These are phyloP conservation scores for Paecilomyces formosus DNA, from an alignment of 2,329 filamentous ascomycete genomes.

Conservation along the genomic window DNA sequence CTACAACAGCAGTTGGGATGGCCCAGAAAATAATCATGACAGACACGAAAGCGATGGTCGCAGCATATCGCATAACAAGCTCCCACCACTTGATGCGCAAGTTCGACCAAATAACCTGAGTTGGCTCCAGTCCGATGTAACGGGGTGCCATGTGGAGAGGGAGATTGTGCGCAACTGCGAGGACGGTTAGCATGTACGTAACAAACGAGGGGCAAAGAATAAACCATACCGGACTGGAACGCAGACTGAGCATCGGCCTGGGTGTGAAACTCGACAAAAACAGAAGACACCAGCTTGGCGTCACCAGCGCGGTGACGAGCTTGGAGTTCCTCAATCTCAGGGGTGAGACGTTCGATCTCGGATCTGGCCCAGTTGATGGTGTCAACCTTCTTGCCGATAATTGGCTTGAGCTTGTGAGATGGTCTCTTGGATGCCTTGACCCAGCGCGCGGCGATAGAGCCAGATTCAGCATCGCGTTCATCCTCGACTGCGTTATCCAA, in stretches of 20 bases:
- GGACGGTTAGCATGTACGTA: slow-evolving; percentile 1
- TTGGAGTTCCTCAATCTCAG: slow-evolving; percentile 63
- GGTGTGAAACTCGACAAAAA: slow-evolving; percentile 83
- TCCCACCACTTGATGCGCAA: slow-evolving; percentile 83
- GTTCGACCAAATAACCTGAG: slow-evolving; percentile 78
- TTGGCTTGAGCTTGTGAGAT: slow-evolving; percentile 62
- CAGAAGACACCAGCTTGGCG: slow-evolving; percentile 61
- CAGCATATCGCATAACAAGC: slow-evolving; percentile 63
- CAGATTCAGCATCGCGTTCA: slow-evolving; percentile 58
- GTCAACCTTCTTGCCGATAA: slow-evolving; percentile 84
- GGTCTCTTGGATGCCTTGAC: slow-evolving; percentile 66
- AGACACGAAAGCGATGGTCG: slow-evolving; percentile 63
- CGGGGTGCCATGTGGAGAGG: slow-evolving; percentile 80
- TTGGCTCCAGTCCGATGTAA: slow-evolving; percentile 74
- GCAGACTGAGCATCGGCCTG: slow-evolving; percentile 81
- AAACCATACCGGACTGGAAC: slow-evolving; percentile 56
- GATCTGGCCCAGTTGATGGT: slow-evolving; percentile 83
- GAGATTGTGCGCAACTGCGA: slow-evolving; percentile 67
- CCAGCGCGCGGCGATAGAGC: slow-evolving; percentile 66
- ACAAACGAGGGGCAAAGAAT: background rate
- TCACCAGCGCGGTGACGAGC: slow-evolving; percentile 58
- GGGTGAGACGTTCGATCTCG: slow-evolving; percentile 68
- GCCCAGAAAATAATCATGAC: slow-evolving; percentile 84
- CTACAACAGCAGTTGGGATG: slow-evolving; percentile 69
- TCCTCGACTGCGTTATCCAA: slow-evolving; percentile 39